Evolutionary conservation across 345 rosid species (phyloP).

Genomic region (Rhodamnia argentea): DNA sequence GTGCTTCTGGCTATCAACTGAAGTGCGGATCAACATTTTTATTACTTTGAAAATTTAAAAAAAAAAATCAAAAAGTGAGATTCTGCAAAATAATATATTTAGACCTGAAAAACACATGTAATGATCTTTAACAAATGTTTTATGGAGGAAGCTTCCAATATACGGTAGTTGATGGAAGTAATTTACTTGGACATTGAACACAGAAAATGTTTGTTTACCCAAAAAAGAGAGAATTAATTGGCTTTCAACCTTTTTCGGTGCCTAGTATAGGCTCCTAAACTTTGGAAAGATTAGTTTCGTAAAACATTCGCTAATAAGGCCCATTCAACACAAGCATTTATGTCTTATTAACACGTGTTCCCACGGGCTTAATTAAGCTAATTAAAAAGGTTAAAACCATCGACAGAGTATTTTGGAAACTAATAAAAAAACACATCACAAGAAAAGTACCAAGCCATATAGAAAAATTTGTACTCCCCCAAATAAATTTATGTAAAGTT

Average conservation of each 20-base stretch:
- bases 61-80: background rate
- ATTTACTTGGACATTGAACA: background rate
- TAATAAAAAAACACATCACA: too few species aligned
- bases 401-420: too few species aligned
- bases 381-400: too few species aligned
- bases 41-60: background rate
- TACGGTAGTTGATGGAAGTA: background rate
- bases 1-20: background rate
- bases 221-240: background rate
- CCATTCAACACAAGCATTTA: too few species aligned
- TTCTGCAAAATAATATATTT: background rate
- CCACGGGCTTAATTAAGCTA: too few species aligned
- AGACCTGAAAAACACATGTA: background rate
- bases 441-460: too few species aligned
- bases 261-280: too few species aligned
- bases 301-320: too few species aligned
- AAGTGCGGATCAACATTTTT: background rate
- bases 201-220: background rate
- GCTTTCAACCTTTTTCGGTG: background rate
- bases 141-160: background rate
- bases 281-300: too few species aligned
- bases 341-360: too few species aligned
- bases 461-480: too few species aligned
- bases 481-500: too few species aligned
- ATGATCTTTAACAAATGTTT: background rate